Percentiles rank a stretch among this genome's conserved stretches.
phyloP scores from a whole-genome alignment of 495 filamentous ascomycete species.

The Penicillium paradoxum region DNA sequence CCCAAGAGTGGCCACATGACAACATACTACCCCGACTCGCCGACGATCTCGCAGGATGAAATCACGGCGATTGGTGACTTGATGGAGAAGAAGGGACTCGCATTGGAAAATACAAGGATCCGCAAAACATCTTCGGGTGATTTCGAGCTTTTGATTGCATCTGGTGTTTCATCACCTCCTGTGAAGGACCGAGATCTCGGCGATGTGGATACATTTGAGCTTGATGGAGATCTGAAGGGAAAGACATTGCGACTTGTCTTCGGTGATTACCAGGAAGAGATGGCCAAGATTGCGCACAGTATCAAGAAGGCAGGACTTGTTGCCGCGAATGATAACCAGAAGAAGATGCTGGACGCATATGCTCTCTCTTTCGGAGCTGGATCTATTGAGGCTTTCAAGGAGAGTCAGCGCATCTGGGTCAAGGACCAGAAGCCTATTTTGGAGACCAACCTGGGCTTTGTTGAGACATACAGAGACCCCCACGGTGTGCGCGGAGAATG shows the following conservation, averaged over 20 bases:
- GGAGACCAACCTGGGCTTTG: constrained; percentile 89
- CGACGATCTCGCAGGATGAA: constrained; percentile 79
- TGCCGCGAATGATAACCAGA: constrained; percentile 80
- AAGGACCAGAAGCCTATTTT: constrained; percentile 84
- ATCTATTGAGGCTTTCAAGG: constrained; percentile 82
- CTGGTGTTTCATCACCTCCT: constrained; percentile 55
- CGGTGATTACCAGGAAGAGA: constrained; percentile 76
- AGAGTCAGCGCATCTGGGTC: constrained; percentile 88
- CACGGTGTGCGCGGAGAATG: constrained; percentile 92
- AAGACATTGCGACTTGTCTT: constrained; percentile 73
- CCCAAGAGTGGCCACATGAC: constrained; percentile 77
- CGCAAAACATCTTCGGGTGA: constrained; percentile 65
- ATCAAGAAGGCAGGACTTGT: constrained; percentile 68
- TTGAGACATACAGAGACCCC: constrained; percentile 94
- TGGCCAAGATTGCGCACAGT: constrained; percentile 69
- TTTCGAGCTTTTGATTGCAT: constrained; percentile 83
- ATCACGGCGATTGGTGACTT: constrained; percentile 67
- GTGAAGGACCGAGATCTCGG: constrained; percentile 62
- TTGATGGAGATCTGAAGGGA: constrained; percentile 59
- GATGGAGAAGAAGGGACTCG: constrained; percentile 66
- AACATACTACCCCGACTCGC: constrained; percentile 87
- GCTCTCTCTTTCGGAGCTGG: constrained; percentile 79
- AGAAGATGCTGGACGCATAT: constrained; percentile 78
- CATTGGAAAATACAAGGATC: constrained; percentile 85
- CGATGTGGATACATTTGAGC: constrained; percentile 57